Base-by-base conservation (phyloP, 306 rosid species). In the Acacia crassicarpa region DNA sequence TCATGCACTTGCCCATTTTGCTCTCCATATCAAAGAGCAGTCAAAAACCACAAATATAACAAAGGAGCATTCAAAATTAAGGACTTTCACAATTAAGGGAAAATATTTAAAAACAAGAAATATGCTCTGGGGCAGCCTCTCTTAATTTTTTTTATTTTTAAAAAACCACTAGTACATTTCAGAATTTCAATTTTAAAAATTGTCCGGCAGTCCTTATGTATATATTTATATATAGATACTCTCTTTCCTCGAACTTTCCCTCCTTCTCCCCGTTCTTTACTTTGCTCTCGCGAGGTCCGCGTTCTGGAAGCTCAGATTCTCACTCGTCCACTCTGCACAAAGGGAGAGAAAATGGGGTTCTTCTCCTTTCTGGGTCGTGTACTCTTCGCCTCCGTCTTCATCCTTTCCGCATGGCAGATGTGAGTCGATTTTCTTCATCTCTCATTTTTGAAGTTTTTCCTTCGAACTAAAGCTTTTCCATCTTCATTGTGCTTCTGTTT, bases 401-500 rank as follows among this genome's bases (percentile, higher is more conserved):
- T 95, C 93, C 93, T 93, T 83, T 91, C 97, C 41, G 98, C 98
- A 6, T 89, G 94, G 92, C 97, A 93, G 88, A 87, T 90, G 98
- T 94, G 32, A 83, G 86, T 71, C 32, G 74, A 35, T 76, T 43
- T 41, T n/a, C 58, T 77, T 80, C 84, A 87, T 91, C 91, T 75
- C 25, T 20, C 4, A 8, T 0, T 20, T 19, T 49, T 15, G 1
- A 25, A 74, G 16, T 40, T 25, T 76, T 35, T 22, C 44, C 44
- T 77, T 80, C 11, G 8, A 9, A 2, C 11, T 2, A 40, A 66
- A 72, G 81, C 41, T 68, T 32, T 73, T 73, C 74, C 68, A 76
- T 33, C 67, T 56, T 51, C 79, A 38, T n/a, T 66, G 30, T 83
- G 19, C 58, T 74, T 61, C 67, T 30, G 38, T 23, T 80, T 76